Percentiles rank a stretch among this genome's conserved stretches.
These are phyloP conservation scores for Colletotrichum graminicola DNA, from an alignment of 2,329 filamentous ascomycete genomes.

Conservation along the genomic window DNA sequence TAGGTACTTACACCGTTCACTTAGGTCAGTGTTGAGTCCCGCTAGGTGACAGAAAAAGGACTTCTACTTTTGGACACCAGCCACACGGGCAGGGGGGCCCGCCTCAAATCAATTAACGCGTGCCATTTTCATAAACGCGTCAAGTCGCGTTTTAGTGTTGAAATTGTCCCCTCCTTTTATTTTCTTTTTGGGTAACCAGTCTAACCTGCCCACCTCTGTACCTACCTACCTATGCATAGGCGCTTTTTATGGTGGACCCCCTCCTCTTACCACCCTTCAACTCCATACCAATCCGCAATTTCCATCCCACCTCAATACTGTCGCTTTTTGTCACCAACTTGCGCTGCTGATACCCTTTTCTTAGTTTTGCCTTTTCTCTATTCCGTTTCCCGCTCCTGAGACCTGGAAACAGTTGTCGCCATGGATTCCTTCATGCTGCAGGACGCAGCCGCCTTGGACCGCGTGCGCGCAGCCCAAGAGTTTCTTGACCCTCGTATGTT, in stretches of 20 bases:
- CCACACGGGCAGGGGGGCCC: not conserved
- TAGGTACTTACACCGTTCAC: not conserved
- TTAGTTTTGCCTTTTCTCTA: not conserved
- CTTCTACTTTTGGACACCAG: not conserved
- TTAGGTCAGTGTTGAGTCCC: not conserved
- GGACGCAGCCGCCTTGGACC: constrained; percentile 87
- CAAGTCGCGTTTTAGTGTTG: constrained; percentile 13
- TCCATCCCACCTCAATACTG: constrained; percentile 15
- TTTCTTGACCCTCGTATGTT: constrained; percentile 91
- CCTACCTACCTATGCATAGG: too few relatives aligned
- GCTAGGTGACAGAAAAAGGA: not conserved
- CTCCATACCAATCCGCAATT: not conserved
- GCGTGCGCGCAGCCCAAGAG: constrained; percentile 88
- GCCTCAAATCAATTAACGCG: constrained; percentile 13
- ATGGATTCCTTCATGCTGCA: constrained; percentile 83
- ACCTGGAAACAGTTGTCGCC: constrained; percentile 39
- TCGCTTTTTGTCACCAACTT: not conserved
- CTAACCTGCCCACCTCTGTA: not conserved
- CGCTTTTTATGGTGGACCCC: not conserved
- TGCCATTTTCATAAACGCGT: constrained; percentile 1
- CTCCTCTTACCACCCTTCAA: not conserved
- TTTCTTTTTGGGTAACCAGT: constrained; percentile 6
- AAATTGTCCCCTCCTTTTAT: constrained; percentile 15
- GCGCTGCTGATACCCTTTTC: constrained; percentile 11
- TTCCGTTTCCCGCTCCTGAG: not conserved